phyloP scores from a whole-genome alignment of 768 basidiomycete genomes.

The Lactarius sanguifluus region DNA sequence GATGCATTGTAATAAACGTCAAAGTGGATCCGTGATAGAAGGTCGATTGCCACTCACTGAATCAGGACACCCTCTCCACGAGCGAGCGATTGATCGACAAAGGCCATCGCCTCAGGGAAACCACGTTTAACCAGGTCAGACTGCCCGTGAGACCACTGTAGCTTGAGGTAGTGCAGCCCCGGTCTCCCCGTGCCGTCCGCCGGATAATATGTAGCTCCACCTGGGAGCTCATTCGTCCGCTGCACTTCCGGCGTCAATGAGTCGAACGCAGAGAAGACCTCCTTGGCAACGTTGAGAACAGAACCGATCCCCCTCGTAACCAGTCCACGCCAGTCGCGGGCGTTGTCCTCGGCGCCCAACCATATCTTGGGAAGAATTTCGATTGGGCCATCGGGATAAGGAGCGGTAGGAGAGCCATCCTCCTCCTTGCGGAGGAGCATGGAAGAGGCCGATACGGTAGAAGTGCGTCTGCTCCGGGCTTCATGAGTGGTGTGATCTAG shows the following conservation, averaged over 20 bases:
- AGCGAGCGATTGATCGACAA: slow-evolving; percentile 72
- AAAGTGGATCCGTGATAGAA: slow-evolving; percentile 1
- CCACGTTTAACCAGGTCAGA: slow-evolving; percentile 78
- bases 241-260: slow-evolving; percentile 40
- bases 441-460: slow-evolving; percentile 61
- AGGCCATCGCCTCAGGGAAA: slow-evolving; percentile 77
- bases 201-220: slow-evolving; percentile 57
- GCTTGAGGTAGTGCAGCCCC: slow-evolving; percentile 82
- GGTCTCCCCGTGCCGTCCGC: slow-evolving; percentile 73
- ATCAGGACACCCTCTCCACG: slow-evolving; percentile 80
- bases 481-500: slow-evolving; percentile 35
- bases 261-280: slow-evolving; percentile 76
- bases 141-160: slow-evolving; percentile 94
- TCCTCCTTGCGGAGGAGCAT: slow-evolving; percentile 59
- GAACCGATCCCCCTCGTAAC: slow-evolving; percentile 70
- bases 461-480: slow-evolving; percentile 59
- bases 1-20: slow-evolving; percentile 15
- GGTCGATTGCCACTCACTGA: slow-evolving; percentile 57
- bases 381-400: slow-evolving; percentile 79
- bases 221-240: slow-evolving; percentile 59
- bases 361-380: slow-evolving; percentile 85
- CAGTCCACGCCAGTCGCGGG: slow-evolving; percentile 74
- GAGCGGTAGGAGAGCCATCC: slow-evolving; percentile 60
- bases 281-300: slow-evolving; percentile 91
- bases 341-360: slow-evolving; percentile 92